Evolutionary conservation across 352 stramenopile species (phyloP).

Genomic region (Phytophthora cajani): DNA sequence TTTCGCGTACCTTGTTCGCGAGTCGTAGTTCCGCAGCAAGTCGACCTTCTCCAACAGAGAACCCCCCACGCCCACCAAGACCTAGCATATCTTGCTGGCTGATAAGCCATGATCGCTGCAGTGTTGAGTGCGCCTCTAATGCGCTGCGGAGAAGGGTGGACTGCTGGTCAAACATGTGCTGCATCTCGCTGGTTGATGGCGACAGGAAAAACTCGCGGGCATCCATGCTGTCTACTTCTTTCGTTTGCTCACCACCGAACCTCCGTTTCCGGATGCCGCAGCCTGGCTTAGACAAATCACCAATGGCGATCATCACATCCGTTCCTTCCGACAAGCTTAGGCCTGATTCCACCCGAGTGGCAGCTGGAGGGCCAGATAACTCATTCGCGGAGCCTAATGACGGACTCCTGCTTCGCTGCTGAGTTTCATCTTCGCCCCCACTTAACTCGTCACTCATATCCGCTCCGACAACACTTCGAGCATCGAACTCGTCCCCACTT

Average conservation of each 20-base stretch:
- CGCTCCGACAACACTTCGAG: constrained; percentile 22
- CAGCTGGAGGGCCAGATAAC: constrained; percentile 18
- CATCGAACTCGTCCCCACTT: constrained; percentile 62
- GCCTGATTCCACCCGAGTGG: constrained; percentile 31
- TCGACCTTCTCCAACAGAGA: constrained; percentile 85
- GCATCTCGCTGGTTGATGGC: constrained; percentile 86
- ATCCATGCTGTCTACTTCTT: constrained; percentile 63
- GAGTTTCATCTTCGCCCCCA: constrained; percentile 32
- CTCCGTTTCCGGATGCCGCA: constrained; percentile 41
- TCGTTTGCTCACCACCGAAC: constrained; percentile 57
- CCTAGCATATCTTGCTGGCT: constrained; percentile 79
- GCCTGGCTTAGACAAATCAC: constrained; percentile 48
- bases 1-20: constrained; percentile 79
- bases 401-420: constrained; percentile 19
- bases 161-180: constrained; percentile 90
- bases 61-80: constrained; percentile 50
- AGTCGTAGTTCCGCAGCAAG: constrained; percentile 81
- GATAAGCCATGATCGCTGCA: constrained; percentile 82
- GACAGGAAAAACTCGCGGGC: constrained; percentile 81
- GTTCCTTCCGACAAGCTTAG: constrained; percentile 80
- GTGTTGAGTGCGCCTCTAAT: constrained; percentile 74
- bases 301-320: constrained; percentile 79
- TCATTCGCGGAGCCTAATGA: constrained; percentile 38
- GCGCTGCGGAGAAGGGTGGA: constrained; percentile 70
- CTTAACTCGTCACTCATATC: constrained; percentile 42